Conservation (phyloP, 2,329 filamentous ascomycete species). For the Penicillium sp. region DNA sequence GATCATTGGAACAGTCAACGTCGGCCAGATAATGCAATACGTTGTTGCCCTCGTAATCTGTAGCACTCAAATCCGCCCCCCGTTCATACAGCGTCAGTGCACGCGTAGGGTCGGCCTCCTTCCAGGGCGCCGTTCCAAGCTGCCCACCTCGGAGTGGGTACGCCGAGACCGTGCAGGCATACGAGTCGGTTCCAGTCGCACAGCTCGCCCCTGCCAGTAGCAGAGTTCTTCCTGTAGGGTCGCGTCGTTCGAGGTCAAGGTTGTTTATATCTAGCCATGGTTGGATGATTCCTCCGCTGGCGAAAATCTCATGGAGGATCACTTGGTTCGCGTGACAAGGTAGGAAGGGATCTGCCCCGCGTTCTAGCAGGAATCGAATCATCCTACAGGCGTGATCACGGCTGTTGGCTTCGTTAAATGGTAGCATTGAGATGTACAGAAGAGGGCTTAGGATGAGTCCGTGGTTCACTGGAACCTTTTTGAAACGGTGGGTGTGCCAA, state of each 20-base stretch:
- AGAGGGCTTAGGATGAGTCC: constrained; percentile 12
- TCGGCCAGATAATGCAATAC: constrained; percentile 8
- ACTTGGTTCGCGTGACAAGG: constrained; percentile 1
- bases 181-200: constrained; percentile 8
- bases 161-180: neutral
- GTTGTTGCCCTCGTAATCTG: constrained; percentile 2
- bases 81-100: constrained; percentile 9
- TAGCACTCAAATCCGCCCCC: constrained; percentile 6
- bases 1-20: neutral
- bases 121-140: neutral
- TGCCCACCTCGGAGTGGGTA: constrained; percentile 1
- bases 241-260: constrained; percentile 16
- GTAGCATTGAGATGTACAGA: constrained; percentile 16
- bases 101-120: constrained; percentile 6
- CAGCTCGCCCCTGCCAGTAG: constrained; percentile 14
- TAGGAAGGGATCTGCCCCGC: constrained; percentile 18
- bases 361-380: constrained; percentile 12
- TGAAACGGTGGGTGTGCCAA: constrained; percentile 13
- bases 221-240: constrained; percentile 15
- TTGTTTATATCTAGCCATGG: constrained; percentile 13
- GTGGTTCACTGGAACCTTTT: neutral
- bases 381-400: constrained; percentile 14
- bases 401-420: constrained; percentile 17
- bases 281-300: constrained; percentile 15
- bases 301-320: constrained; percentile 15